A percentile compares a stretch with the other conserved stretches of the same genome.
phyloP scores from a whole-genome alignment of 2,329 filamentous ascomycete genomes.

The Aspergillus aculeatus region DNA sequence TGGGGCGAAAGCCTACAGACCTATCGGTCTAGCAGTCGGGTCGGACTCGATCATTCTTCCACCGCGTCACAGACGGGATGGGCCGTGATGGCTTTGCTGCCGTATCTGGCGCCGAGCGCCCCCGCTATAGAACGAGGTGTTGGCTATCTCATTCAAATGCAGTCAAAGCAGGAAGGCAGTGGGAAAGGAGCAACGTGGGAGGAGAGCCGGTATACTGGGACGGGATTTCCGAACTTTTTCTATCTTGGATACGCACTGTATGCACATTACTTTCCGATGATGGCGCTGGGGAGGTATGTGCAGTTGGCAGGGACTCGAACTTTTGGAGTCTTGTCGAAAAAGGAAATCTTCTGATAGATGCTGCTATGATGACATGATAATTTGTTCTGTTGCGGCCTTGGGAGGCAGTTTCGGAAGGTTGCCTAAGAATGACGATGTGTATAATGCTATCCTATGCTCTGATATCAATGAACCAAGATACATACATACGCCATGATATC shows the following conservation, averaged over 20 bases:
- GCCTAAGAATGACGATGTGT: no score
- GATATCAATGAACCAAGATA: no score
- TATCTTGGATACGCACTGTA: constrained; percentile 26
- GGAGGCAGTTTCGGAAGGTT: no score
- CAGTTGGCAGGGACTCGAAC: neutral
- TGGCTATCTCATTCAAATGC: constrained; percentile 14
- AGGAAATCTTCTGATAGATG: no score
- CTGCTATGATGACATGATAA: no score
- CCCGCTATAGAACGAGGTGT: constrained; percentile 16
- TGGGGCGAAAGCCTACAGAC: constrained; percentile 29
- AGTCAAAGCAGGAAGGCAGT: constrained; percentile 1
- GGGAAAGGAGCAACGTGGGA: neutral
- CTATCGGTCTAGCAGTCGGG: constrained; percentile 19
- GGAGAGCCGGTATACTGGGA: constrained; percentile 13
- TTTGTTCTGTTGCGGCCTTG: no score
- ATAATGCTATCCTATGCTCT: no score
- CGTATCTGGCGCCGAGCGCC: constrained; percentile 8
- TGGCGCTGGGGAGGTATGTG: constrained; percentile 25
- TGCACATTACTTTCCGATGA: constrained; percentile 30
- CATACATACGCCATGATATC: no score
- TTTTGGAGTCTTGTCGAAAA: no score
- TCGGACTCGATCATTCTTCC: constrained; percentile 11
- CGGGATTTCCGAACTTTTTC: constrained; percentile 6
- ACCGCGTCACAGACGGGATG: constrained; percentile 36
- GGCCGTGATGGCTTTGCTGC: constrained; percentile 28